Evolutionary conservation across 441 rosid species (phyloP).

Genomic region (Syzygium syzygioides): DNA sequence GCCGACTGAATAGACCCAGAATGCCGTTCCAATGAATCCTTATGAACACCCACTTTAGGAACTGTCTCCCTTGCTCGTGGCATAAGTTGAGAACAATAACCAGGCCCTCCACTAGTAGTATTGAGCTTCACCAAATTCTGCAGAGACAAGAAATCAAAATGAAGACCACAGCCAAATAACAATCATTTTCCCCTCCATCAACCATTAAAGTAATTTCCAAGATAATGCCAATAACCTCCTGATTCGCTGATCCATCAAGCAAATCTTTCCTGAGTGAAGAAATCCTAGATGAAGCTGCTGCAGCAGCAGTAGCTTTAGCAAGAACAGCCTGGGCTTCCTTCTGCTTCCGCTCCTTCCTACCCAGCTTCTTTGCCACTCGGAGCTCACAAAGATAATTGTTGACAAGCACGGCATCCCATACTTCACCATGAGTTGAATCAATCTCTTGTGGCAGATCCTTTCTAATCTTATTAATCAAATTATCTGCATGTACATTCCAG

Average conservation of each 20-base stretch:
- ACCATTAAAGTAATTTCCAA: too few relatives aligned
- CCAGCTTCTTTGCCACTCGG: constrained; percentile 93
- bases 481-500: constrained; percentile 39
- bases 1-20: too few relatives aligned
- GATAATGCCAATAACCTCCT: too few relatives aligned
- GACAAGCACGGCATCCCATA: constrained; percentile 83
- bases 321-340: constrained; percentile 98
- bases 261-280: too few relatives aligned
- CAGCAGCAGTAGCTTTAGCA: constrained; percentile 98
- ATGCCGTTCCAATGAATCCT: too few relatives aligned
- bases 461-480: constrained; percentile 52
- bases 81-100: too few relatives aligned
- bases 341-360: constrained; percentile 92
- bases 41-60: too few relatives aligned
- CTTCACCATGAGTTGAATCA: constrained; percentile 49
- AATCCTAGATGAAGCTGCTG: constrained; percentile 37
- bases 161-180: not conserved
- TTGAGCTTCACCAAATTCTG: too few relatives aligned
- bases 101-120: too few relatives aligned
- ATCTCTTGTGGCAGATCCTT: constrained; percentile 67
- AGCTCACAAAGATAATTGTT: constrained; percentile 72
- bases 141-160: too few relatives aligned
- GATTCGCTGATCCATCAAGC: too few relatives aligned
- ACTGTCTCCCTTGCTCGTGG: not conserved
- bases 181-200: not conserved